phyloP scores from a whole-genome alignment of 2,329 filamentous ascomycete genomes.

The Fusarium paranaense region DNA sequence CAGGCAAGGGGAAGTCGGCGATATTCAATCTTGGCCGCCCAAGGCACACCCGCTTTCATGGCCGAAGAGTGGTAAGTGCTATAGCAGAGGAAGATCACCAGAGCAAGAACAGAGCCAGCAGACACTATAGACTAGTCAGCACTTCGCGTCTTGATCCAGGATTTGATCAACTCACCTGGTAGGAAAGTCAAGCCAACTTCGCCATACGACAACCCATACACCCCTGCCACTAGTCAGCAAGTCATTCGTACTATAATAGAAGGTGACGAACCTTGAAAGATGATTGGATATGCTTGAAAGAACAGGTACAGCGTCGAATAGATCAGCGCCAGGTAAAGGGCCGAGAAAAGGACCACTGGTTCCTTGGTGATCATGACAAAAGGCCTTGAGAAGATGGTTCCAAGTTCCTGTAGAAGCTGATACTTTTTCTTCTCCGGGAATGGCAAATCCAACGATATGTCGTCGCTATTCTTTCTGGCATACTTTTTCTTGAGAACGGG shows the following conservation, averaged over 20 bases:
- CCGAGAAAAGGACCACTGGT: conserved; percentile 24
- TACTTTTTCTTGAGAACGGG: conserved; percentile 20
- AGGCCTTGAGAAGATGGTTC: conserved; percentile 15
- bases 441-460: background rate
- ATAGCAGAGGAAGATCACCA: conserved; percentile 25
- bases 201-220: background rate
- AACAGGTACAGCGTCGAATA: conserved; percentile 36
- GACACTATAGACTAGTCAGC: background rate
- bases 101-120: background rate
- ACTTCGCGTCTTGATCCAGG: too few species aligned
- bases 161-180: background rate
- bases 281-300: conserved; percentile 35
- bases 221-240: background rate
- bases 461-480: background rate
- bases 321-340: conserved; percentile 22
- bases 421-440: background rate
- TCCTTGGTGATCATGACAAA: conserved; percentile 26
- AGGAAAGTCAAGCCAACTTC: background rate
- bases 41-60: conserved; percentile 3
- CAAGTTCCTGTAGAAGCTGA: conserved; percentile 4
- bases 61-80: conserved; percentile 19
- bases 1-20: conserved; percentile 34
- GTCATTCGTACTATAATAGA: too few species aligned
- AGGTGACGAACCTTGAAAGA: conserved; percentile 18
- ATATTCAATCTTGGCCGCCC: conserved; percentile 26